Evolutionary conservation across 179 eudicot species (phyloP), one percentile per base, ranked within the genome.

Genomic region (Heliamphora pulchella): DNA sequence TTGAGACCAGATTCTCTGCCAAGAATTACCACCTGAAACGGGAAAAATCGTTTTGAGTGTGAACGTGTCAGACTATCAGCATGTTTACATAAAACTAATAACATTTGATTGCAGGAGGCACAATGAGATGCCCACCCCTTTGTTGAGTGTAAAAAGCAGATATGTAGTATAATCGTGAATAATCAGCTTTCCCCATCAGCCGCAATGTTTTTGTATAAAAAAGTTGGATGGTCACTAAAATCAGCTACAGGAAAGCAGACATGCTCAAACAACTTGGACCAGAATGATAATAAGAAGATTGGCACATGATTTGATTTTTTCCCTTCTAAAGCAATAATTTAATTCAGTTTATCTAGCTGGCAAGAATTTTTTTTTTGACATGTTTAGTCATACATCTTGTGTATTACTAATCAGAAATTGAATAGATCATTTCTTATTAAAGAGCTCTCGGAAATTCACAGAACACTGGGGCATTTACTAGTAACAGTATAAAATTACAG

Each of bases 1-100:
- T 88, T 88, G 83, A 96, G 74, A 76, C 98, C 98, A 82, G 87
- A 86, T 87, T 96, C 99, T 88, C 98, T 87, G 39, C 98, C 98
- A 83, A 96, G 92, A 80, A 96, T 96, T 80, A 94, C 94, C 62
- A 96, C 98, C 99, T 96, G 89, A 81, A 84, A 81, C 44, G 17
- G 6, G 5, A 43, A 70, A 62, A 17, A 5, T 8, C 51, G 22
- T 41, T 0, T 17, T 41, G 66, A 75, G 18, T 7, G 41, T 14
- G 48, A 8, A 31, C 11, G 7, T 15, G 57, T 73, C 22, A 50
- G 59, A 51, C n/a, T 20, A 61, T 5, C 8, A 57, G 10, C 2
- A 13, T 31, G 10, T 17, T 15, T 61, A n/a, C 64, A 61, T 61
- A 15, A 15, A 2, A 61, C 5, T 1, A 20, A 13, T 67, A 8